Evolutionary conservation across 345 rosid species (phyloP).

Genomic region (Limnanthes douglasii): DNA sequence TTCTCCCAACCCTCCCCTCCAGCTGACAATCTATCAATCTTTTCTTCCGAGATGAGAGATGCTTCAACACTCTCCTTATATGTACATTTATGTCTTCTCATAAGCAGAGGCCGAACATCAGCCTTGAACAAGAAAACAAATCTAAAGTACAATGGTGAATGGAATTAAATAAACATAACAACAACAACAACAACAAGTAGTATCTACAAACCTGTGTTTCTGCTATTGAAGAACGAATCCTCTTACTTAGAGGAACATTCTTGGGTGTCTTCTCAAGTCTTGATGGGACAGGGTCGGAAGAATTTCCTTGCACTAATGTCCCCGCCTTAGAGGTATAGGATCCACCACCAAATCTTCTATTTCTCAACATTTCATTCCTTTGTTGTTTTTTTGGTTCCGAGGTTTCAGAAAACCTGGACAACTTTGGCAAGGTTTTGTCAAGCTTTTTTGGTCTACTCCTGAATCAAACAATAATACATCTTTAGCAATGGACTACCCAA

Average conservation of each 20-base stretch:
- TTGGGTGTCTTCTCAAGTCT: slow-evolving; percentile 25
- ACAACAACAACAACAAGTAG: slow-evolving; percentile 3
- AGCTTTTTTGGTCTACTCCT: slow-evolving; percentile 27
- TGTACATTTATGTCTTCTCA: too few relatives aligned
- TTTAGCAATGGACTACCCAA: slow-evolving; percentile 3
- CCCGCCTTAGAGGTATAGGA: slow-evolving; percentile 22
- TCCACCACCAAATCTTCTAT: slow-evolving; percentile 28
- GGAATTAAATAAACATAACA: too few relatives aligned
- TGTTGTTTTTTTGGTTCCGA: slow-evolving; percentile 26
- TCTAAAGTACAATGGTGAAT: too few relatives aligned
- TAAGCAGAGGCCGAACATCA: slow-evolving; percentile 23
- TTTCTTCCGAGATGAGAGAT: slow-evolving; percentile 33
- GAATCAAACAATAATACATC: slow-evolving; percentile 5
- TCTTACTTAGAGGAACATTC: slow-evolving; percentile 29
- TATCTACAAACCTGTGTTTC: too few relatives aligned
- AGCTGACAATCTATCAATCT: slow-evolving; percentile 29
- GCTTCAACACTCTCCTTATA: slow-evolving; percentile 27
- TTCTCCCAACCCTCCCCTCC: slow-evolving; percentile 55
- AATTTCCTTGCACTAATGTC: slow-evolving; percentile 20
- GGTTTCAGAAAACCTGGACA: slow-evolving; percentile 19
- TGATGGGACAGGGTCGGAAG: too few relatives aligned
- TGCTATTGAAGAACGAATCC: too few relatives aligned
- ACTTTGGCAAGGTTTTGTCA: slow-evolving; percentile 19
- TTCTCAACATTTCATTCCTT: slow-evolving; percentile 20
- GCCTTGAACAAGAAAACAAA: too few relatives aligned